Evolutionary conservation across 108 stramenopile genomes (phyloP), one percentile per base, ranked within the genome.

Genomic region (Nitzschia sp.): DNA sequence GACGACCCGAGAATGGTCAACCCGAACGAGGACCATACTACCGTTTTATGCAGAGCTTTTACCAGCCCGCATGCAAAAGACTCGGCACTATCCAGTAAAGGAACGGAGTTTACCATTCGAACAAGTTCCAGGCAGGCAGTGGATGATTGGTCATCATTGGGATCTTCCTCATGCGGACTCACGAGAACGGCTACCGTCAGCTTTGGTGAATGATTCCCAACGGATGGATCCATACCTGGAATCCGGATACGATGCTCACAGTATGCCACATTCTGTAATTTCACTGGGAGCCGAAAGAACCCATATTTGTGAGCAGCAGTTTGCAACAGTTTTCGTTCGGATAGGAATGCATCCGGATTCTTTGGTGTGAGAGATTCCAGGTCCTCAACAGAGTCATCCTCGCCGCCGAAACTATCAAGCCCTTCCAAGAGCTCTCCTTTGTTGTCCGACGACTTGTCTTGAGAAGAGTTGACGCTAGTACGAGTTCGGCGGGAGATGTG

Each of bases 31-130:
- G 73, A 82, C 93, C 93, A 95, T 11, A 83, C 71, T 0, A 70
- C 51, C 45, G 82, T 48, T 65, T 71, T 92, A 19, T 76, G 63
- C 23, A 95, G 33, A 18, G 83, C 83, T 32, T 82, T 81, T 9
- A 90, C 84, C 17, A 95, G 33, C 5, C 93, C 93, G 74, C 93
- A 95, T 17, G 85, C 84, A 17, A 70, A 46, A 6, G 84, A 85
- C 75, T 95, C 90, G 24, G 88, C 83, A 28, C 89, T 77, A 59
- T 95, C 93, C 24, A 95, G 80, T 33, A 95, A 64, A 35, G 93
- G 93, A 36, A 92, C 83, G 15, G 77, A 72, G 66, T 95, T 95
- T 24, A 95, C 93, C 86, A 95, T 90, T 2, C 93, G 83, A 18
- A 95, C 75, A 15, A 95, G 31, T 27, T 72, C 73, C 54, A 95